Conservation (phyloP, 2,329 filamentous ascomycete genomes). For the Thermothelomyces thermophilus region DNA sequence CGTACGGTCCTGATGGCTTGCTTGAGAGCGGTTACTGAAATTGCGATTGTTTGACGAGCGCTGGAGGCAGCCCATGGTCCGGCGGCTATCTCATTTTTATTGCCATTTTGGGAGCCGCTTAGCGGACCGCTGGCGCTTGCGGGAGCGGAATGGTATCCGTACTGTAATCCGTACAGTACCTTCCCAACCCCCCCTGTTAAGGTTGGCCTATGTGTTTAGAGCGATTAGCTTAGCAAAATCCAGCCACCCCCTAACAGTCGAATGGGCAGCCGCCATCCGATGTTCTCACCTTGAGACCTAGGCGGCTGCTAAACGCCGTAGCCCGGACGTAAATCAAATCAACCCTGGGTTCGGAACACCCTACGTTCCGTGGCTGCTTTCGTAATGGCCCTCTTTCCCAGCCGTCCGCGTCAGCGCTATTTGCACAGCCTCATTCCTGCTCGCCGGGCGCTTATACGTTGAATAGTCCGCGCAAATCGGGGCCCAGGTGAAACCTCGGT, state of each 20-base stretch:
- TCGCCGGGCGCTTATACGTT: constrained; percentile 10
- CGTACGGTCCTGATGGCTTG: constrained; percentile 9
- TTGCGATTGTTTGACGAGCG: constrained; percentile 13
- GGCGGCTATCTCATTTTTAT: constrained; percentile 10
- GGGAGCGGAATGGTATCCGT: background rate
- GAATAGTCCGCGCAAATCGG: no score
- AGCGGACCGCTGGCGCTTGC: constrained; percentile 4
- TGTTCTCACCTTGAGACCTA: background rate
- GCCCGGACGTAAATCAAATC: background rate
- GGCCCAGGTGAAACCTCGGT: constrained; percentile 1
- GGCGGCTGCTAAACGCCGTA: constrained; percentile 10
- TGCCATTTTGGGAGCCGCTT: constrained; percentile 15
- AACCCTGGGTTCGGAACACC: background rate
- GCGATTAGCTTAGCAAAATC: background rate
- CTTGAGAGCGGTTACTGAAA: constrained; percentile 17
- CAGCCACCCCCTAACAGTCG: background rate
- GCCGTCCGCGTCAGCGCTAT: constrained; percentile 6
- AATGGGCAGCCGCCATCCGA: background rate
- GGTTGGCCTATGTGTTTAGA: background rate
- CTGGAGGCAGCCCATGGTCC: constrained; percentile 13
- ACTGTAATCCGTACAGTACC: no score
- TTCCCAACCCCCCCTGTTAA: background rate
- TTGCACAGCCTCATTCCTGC: constrained; percentile 9
- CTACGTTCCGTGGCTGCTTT: background rate
- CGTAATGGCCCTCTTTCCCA: background rate